A percentile compares a stretch with the other conserved stretches of the same genome.
Conservation (phyloP, 768 basidiomycete species). For the Multifurca ochricompacta region DNA sequence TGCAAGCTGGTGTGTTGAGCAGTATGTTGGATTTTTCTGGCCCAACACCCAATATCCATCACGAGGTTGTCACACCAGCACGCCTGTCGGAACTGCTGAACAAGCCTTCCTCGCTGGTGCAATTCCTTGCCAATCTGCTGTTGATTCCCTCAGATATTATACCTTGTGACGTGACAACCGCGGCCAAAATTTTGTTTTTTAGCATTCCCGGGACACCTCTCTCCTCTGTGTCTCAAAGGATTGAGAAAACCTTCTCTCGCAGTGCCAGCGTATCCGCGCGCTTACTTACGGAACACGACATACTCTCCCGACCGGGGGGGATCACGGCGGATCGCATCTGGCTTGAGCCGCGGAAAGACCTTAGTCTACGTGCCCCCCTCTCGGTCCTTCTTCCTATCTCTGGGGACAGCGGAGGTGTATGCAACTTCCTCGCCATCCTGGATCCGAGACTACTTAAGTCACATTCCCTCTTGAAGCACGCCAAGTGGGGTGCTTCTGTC, state of each 20-base stretch:
- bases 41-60: conserved; percentile 37
- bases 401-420: conserved; percentile 35
- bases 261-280: conserved; percentile 47
- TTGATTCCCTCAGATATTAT: conserved; percentile 20
- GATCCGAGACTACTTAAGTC: conserved; percentile 74
- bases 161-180: conserved; percentile 24
- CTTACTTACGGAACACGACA: conserved; percentile 63
- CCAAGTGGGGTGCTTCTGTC: conserved; percentile 59
- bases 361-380: conserved; percentile 41
- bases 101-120: conserved; percentile 35
- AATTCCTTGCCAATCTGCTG: conserved; percentile 29
- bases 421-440: conserved; percentile 68
- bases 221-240: conserved; percentile 39
- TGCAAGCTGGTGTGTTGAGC: conserved; percentile 69
- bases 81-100: conserved; percentile 46
- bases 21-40: conserved; percentile 38
- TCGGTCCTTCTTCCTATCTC: conserved; percentile 52
- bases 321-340: conserved; percentile 61
- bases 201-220: conserved; percentile 48
- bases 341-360: conserved; percentile 42
- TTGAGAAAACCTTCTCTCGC: conserved; percentile 51
- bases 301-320: conserved; percentile 65
- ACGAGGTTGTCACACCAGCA: conserved; percentile 52
- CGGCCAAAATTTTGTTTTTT: conserved; percentile 53
- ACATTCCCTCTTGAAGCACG: conserved; percentile 61